Evolutionary conservation across 129 eudicot species (phyloP).

Genomic region (Silybum marianum): DNA sequence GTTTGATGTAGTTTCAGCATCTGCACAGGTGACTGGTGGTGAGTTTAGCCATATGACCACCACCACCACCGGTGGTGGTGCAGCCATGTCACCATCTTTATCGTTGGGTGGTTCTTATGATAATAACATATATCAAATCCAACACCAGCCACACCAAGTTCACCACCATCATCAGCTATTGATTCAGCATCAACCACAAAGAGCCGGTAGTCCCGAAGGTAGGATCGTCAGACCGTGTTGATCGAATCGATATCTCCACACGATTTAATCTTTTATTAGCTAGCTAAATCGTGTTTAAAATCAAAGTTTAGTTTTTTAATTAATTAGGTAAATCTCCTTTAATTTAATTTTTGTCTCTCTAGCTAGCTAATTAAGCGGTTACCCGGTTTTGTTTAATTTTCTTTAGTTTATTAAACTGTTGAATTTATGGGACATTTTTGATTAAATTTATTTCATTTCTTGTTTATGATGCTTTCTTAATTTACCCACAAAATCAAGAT

Average conservation of each 20-base stretch:
- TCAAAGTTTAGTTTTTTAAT: conserved; percentile 13
- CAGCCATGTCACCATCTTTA: conserved; percentile 37
- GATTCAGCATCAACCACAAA: conserved; percentile 34
- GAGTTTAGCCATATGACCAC: conserved; percentile 40
- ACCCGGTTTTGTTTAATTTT: background rate
- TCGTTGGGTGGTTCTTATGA: conserved; percentile 40
- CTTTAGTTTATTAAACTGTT: conserved; percentile 13
- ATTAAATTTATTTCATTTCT: conserved; percentile 9
- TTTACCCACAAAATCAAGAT: background rate
- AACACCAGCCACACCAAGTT: conserved; percentile 21
- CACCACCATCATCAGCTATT: conserved; percentile 20
- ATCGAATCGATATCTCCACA: background rate
- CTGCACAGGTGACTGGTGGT: conserved; percentile 19
- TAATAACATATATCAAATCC: conserved; percentile 33
- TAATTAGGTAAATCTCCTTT: background rate
- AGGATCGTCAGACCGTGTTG: conserved; percentile 3
- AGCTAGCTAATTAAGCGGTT: background rate
- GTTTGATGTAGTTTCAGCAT: conserved; percentile 30
- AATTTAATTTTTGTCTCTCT: background rate
- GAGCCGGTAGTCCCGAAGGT: conserved; percentile 22
- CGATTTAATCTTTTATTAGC: background rate
- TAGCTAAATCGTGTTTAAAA: conserved; percentile 13
- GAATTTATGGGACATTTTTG: background rate
- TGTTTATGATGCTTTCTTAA: background rate
- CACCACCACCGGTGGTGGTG: background rate